phyloP scores from a whole-genome alignment of 1,139 yeast genomes.

The Arxiozyma slooffiae region DNA sequence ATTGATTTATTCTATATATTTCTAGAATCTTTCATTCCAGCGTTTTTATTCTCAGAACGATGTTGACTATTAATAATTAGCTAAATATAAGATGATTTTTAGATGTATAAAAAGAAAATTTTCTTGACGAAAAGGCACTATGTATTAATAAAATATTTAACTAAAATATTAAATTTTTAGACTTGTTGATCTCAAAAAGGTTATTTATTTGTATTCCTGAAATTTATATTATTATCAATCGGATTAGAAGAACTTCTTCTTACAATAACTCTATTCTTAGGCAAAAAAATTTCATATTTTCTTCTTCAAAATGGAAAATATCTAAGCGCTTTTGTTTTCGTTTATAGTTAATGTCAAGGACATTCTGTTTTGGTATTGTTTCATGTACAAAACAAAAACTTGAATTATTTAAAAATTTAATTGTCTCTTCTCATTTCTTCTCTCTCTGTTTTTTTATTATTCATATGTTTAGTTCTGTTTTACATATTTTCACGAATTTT shows the following conservation, averaged over 20 bases:
- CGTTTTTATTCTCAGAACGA: too few relatives aligned
- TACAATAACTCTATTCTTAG: slow-evolving; percentile 29
- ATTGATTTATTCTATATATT: slow-evolving; percentile 31
- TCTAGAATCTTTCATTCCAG: too few relatives aligned
- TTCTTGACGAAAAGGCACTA: slow-evolving; percentile 16
- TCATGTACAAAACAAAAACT: slow-evolving; percentile 26
- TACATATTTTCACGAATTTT: too few relatives aligned
- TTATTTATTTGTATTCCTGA: slow-evolving; percentile 2
- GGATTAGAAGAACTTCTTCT: slow-evolving; percentile 26
- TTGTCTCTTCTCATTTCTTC: too few relatives aligned
- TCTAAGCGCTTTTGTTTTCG: neutral
- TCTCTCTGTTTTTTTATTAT: too few relatives aligned
- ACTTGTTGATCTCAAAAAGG: slow-evolving; percentile 19
- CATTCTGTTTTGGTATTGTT: slow-evolving; percentile 11
- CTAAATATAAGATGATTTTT: slow-evolving; percentile 7
- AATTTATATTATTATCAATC: slow-evolving; percentile 3
- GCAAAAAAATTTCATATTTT: slow-evolving; percentile 29
- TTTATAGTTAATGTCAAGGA: neutral
- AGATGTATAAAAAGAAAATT: slow-evolving; percentile 24
- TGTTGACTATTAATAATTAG: neutral
- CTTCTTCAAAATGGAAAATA: slow-evolving; percentile 20
- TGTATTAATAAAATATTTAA: slow-evolving; percentile 5
- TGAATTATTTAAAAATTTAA: too few relatives aligned
- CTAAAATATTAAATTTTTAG: too few relatives aligned
- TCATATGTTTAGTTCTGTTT: too few relatives aligned